Base-by-base conservation (phyloP, 805 yeast species). In the Metschnikowia lachancei region DNA sequence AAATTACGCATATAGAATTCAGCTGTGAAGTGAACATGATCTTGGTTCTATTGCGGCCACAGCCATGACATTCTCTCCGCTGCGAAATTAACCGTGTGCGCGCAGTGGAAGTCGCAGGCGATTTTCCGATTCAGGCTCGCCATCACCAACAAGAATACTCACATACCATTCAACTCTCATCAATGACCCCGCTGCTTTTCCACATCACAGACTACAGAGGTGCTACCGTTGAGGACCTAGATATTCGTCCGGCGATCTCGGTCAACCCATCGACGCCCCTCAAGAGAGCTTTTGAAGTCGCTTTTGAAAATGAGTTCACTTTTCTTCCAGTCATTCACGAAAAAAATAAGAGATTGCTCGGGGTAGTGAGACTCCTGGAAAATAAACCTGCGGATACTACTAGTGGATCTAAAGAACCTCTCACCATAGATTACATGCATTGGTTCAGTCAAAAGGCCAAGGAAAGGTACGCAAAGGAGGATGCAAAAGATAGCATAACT, bases 201-300 rank as follows among this genome's bases (percentile, higher is more conserved):
- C 67, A 62, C 41, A 54, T 54, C 19, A 55, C 66, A 36, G 76
- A 72, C 57, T 72, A 72, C 53, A 61, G 76, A 13, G 77, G 77
- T 0, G 83, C 84, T 11, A 77, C 81, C 2, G 73, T 80, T 6
- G 84, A 80, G 57, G 85, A 80, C 54, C 69, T 80, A 49, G 82
- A 80, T 58, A 70, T 78, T 40, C 74, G 75, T 35, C 85, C 84
- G 1, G 83, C 83, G 18, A 62, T 77, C 28, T 70, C 81, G 10
- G 74, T 80, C 26, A 69, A 70, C 40, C 82, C 82, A 1, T 58
- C 67, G 14, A 75, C 80, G 8, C 66, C 67, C 7, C 60, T 80
- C 31, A 63, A 61, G n/a, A 70, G 69, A 39, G 84, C 83, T 10
- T 62, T 77, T 29, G 83, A 78, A 52, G 64, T 78, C 32, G 71